A percentile compares a stretch with the other conserved stretches of the same genome.
Conservation (phyloP, 2,329 filamentous ascomycete species). For the Cladorrhinum sp. region DNA sequence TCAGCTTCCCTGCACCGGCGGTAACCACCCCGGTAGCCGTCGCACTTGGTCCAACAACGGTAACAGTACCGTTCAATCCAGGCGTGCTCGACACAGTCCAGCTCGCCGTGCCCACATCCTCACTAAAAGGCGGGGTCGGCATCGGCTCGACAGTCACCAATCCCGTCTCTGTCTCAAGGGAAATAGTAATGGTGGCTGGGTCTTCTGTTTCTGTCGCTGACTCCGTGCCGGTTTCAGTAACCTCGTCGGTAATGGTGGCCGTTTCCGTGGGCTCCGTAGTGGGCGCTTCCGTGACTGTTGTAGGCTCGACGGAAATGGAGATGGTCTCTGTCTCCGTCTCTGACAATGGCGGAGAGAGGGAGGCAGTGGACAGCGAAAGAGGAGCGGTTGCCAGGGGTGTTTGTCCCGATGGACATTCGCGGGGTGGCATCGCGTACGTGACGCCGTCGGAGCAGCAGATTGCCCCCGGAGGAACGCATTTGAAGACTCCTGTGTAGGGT, state of each 20-base stretch:
- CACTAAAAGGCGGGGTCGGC: not conserved
- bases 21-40: not conserved
- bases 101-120: not conserved
- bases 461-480: constrained; percentile 11
- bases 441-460: constrained; percentile 17
- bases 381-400: not conserved
- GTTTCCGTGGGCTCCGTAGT: constrained; percentile 10
- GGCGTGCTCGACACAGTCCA: not conserved
- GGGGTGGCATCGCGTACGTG: constrained; percentile 6
- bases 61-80: not conserved
- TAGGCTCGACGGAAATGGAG: constrained; percentile 5
- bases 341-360: not conserved
- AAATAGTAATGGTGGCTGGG: not conserved
- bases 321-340: constrained; percentile 9
- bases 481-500: constrained; percentile 6
- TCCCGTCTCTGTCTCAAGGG: not conserved
- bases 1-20: not conserved
- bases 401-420: constrained; percentile 5
- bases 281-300: not conserved
- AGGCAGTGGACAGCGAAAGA: too few species aligned
- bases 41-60: not conserved
- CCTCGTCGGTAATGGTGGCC: not conserved
- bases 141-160: not conserved
- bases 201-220: not conserved
- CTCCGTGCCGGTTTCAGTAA: not conserved